Evolutionary conservation across 768 basidiomycete species (phyloP).

Genomic region (Suillus subalutaceus): DNA sequence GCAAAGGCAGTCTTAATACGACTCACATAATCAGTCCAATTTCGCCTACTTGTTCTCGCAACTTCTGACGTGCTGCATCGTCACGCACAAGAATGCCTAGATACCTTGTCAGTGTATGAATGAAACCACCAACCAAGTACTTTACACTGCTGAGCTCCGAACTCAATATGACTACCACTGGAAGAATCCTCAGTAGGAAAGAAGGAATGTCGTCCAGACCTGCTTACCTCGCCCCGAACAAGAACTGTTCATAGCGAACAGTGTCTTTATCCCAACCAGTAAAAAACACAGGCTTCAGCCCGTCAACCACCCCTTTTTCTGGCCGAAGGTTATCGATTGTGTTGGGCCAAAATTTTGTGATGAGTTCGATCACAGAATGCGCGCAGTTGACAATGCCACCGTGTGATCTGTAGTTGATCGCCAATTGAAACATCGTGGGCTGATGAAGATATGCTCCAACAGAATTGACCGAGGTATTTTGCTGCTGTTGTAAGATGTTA

Average conservation of each 20-base stretch:
- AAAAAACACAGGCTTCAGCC: conserved; percentile 62
- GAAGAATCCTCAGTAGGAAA: conserved; percentile 17
- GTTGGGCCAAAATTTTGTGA: conserved; percentile 62
- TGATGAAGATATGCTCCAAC: conserved; percentile 20
- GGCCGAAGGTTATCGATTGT: conserved; percentile 60
- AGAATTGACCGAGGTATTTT: conserved; percentile 18
- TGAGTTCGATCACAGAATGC: conserved; percentile 62
- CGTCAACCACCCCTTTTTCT: conserved; percentile 59
- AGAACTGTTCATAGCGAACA: conserved; percentile 55
- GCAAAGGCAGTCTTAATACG: neutral
- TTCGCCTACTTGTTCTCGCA: conserved; percentile 56
- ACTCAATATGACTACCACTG: conserved; percentile 54
- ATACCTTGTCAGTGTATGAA: neutral
- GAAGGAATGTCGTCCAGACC: neutral
- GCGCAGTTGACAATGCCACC: conserved; percentile 77
- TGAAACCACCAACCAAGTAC: neutral
- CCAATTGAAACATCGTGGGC: conserved; percentile 55
- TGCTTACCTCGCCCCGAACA: conserved; percentile 51
- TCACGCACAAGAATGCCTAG: conserved; percentile 74
- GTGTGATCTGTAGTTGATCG: conserved; percentile 71
- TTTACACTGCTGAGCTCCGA: conserved; percentile 68
- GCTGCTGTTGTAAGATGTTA: conserved; percentile 20
- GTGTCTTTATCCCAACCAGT: conserved; percentile 47
- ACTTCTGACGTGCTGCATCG: conserved; percentile 48
- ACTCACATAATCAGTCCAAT: conserved; percentile 63